Percentiles rank a stretch among this genome's conserved stretches.
These are phyloP conservation scores for Pleurotus eryngii DNA, from an alignment of 768 basidiomycete genomes.

Conservation along the genomic window DNA sequence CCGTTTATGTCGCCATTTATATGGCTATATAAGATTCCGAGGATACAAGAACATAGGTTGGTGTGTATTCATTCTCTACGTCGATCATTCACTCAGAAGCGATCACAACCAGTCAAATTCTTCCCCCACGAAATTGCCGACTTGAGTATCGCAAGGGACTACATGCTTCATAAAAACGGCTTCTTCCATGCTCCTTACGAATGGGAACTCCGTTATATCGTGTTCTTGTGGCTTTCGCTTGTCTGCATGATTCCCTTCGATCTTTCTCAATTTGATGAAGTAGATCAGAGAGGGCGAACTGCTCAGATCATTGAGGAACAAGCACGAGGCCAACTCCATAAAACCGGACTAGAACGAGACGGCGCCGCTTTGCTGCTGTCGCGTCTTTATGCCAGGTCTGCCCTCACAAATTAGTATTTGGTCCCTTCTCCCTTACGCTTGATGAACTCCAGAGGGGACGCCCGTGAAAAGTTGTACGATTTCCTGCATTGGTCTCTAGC, in stretches of 20 bases:
- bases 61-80: constrained; percentile 24
- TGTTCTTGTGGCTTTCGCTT: constrained; percentile 91
- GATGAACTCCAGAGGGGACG: constrained; percentile 51
- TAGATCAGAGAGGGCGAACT: constrained; percentile 47
- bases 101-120: constrained; percentile 63
- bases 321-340: constrained; percentile 54
- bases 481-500: constrained; percentile 51
- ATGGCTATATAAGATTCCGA: constrained; percentile 81
- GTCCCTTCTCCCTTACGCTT: not conserved
- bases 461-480: constrained; percentile 38
- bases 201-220: constrained; percentile 83
- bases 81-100: constrained; percentile 10
- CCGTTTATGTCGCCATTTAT: constrained; percentile 61
- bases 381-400: constrained; percentile 75
- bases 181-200: constrained; percentile 39
- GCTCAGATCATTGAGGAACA: constrained; percentile 53
- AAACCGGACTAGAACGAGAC: constrained; percentile 82
- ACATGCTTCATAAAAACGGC: constrained; percentile 47
- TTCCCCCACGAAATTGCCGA: constrained; percentile 92
- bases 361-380: constrained; percentile 80
- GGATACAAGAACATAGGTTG: constrained; percentile 90
- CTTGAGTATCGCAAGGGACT: constrained; percentile 69
- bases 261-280: constrained; percentile 79
- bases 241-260: constrained; percentile 94
- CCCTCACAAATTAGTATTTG: not conserved